Evolutionary conservation across 768 basidiomycete species (phyloP), one percentile per base, ranked within the genome.

Genomic region (Albatrellus ellisii): DNA sequence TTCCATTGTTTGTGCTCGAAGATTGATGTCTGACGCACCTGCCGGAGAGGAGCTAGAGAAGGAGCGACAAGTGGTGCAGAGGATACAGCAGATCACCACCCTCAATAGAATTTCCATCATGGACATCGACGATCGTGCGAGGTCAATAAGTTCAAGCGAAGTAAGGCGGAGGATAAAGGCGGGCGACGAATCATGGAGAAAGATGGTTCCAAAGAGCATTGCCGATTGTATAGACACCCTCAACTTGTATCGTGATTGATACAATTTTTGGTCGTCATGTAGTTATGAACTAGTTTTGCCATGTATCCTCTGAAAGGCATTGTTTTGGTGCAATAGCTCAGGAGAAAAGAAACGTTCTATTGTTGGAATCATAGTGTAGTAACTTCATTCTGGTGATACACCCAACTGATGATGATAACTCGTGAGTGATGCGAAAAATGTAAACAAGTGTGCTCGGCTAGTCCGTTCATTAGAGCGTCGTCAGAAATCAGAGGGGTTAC

Each of bases 111-210:
- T 94, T 27, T 53, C 59, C 17, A 59, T 90, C 39, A 68, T 79
- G 26, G 73, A 80, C 46, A 73, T 90, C 39, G 74, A 67, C 2
- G 64, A 67, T 28, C 62, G 62, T 27, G 68, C 77, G 50, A 68
- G 65, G 52, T 67, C 59, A 2, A 72, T 74, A 49, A 88, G 86
- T 54, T 88, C 85, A 5, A 89, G 73, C 21, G 62, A 69, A 32
- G 73, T 89, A 4, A 68, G 87, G 12, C 56, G 60, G 22, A 60
- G 64, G 28, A 62, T 77, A 11, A 49, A 52, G 14, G 40, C 32
- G 25, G 58, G 49, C 29, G 53, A 65, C 46, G 46, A 46, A 5
- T 38, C 50, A 2, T 81, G 78, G 78, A 61, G 52, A 37, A 49
- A 46, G 8, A 61, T 74, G 50, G 73, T 79, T 17, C 62, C 70